Evolutionary conservation across 163 green algal species (phyloP), one percentile per base, ranked within the genome.

Genomic region (Prototheca stagnorum): DNA sequence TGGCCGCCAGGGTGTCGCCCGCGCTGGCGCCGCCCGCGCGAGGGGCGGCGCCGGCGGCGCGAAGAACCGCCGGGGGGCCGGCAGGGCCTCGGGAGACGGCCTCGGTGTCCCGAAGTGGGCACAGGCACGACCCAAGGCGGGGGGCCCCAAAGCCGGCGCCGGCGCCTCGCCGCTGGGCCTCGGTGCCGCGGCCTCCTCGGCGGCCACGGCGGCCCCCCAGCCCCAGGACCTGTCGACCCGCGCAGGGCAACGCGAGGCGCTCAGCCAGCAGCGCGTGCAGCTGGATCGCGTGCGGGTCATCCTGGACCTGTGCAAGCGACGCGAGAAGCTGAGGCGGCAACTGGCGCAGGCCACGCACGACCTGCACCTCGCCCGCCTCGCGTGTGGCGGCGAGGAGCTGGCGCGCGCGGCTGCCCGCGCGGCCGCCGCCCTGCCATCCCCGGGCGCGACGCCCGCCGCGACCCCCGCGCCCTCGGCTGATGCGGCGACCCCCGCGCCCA

Each of bases 291-390:
- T 82, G 21, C 67, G 68, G 9, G 51, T 84, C 11, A 67, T 96
- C 27, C 54, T 84, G 11, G 83, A 93, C 40, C 70, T 93, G 34
- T 79, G 91, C 55, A 65, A 62, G 25, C 54, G 59, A 36, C 70
- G 78, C 1, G 81, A 92, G 24, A 91, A 90, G 14, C 42, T 64
- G 5, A 62, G 59, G 39, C 49, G 39, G 27, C 49, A 56, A 39
- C 36, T 56, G 20, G 19, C 42, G 12, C 1, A n/a, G 35, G 44
- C 53, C 17, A 25, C 22, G 25, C 35, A 33, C 20, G 40, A 21
- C 40, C 27, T 53, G 52, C n/a, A 59, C 43, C 37, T 20, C 24
- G 20, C 24, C 19, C 44, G 35, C 23, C 44, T 59, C 35, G 44
- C n/a, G n/a, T n/a, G n/a, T n/a, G n/a, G n/a, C n/a, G n/a, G n/a